phyloP scores from a whole-genome alignment of 441 rosid genomes.

The Francoa sonchifolia region DNA sequence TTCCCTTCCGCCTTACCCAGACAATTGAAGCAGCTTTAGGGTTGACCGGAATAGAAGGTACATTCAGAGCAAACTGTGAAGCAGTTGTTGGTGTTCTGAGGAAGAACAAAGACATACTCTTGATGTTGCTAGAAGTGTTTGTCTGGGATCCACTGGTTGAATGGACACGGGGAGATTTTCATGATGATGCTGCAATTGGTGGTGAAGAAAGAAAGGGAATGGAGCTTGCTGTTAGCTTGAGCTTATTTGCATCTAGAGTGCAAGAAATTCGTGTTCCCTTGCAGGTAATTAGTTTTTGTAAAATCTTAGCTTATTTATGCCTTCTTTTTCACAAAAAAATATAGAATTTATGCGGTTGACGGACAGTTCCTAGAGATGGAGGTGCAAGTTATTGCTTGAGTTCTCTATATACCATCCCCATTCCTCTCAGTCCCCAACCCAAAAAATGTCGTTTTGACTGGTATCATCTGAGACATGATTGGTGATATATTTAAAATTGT shows the following conservation, averaged over 20 bases:
- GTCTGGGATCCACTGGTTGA: constrained; percentile 98
- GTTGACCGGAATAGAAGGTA: constrained; percentile 88
- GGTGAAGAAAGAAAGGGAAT: constrained; percentile 99
- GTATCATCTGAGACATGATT: neutral
- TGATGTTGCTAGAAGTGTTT: constrained; percentile 91
- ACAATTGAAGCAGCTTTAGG: constrained; percentile 89
- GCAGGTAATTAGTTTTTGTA: constrained; percentile 90
- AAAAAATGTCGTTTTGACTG: no score
- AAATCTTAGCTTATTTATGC: constrained; percentile 10
- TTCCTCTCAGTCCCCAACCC: no score
- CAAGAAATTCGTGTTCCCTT: constrained; percentile 95
- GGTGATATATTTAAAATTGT: constrained; percentile 8
- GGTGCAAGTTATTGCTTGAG: constrained; percentile 4
- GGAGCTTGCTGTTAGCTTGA: constrained; percentile 98
- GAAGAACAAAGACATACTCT: constrained; percentile 74
- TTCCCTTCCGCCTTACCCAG: constrained; percentile 95
- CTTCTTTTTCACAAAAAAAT: neutral
- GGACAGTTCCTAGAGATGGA: neutral
- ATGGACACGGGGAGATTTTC: constrained; percentile 97
- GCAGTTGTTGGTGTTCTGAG: constrained; percentile 72
- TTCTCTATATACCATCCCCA: no score
- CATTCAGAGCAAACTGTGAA: constrained; percentile 83
- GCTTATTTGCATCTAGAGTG: constrained; percentile 96
- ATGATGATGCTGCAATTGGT: constrained; percentile 94
- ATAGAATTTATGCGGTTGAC: constrained; percentile 1